Evolutionary conservation across 257 asterid species (phyloP).

Genomic region (Lithospermum erythrorhizon): DNA sequence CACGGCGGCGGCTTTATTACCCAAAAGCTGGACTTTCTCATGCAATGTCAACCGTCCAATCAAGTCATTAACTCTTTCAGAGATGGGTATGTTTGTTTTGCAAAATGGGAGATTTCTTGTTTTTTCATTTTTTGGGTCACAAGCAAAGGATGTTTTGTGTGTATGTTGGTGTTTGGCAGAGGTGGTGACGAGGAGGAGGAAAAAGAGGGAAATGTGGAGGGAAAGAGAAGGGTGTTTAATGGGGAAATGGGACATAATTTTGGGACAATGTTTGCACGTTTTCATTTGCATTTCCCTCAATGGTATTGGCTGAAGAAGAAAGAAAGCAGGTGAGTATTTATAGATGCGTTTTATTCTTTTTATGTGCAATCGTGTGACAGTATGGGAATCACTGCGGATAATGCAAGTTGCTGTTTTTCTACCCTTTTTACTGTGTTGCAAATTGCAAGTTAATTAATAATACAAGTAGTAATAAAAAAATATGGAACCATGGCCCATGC

Average conservation of each 20-base stretch:
- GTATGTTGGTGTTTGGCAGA: constrained; percentile 10
- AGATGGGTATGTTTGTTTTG: constrained; percentile 19
- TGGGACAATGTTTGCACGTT: neutral
- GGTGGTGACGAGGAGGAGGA: neutral
- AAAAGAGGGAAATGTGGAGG: constrained; percentile 5
- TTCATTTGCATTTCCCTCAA: neutral
- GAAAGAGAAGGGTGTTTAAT: constrained; percentile 10
- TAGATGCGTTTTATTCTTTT: neutral
- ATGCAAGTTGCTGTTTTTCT: neutral
- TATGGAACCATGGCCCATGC: too few species aligned
- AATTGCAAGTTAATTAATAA: neutral
- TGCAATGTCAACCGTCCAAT: constrained; percentile 55
- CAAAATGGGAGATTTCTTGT: constrained; percentile 42
- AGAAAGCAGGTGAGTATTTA: neutral
- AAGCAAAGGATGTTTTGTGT: constrained; percentile 55
- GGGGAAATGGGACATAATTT: constrained; percentile 8
- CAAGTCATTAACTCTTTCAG: constrained; percentile 55
- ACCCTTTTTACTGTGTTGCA: neutral
- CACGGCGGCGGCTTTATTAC: constrained; percentile 50
- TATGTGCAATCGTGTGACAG: neutral
- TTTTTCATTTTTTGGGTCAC: constrained; percentile 30
- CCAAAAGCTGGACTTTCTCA: constrained; percentile 61
- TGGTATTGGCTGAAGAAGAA: neutral
- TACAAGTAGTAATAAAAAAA: too few species aligned
- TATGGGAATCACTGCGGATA: neutral